Base-by-base conservation (phyloP, 2,329 filamentous ascomycete genomes). In the Cercospora nicotianae region DNA sequence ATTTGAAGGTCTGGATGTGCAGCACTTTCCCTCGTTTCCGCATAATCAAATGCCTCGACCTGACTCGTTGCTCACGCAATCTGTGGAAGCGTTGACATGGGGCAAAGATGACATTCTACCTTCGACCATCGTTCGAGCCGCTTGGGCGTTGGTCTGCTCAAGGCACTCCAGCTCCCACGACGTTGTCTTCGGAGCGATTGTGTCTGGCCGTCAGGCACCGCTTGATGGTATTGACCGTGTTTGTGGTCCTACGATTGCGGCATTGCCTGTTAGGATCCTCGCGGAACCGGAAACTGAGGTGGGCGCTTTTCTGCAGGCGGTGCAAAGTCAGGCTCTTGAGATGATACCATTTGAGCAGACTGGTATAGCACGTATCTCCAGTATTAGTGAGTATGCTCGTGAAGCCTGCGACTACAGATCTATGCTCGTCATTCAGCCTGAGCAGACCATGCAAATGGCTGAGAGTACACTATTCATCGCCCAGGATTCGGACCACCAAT, bases 321-420 rank as follows among this genome's bases (percentile, higher is more conserved):
- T 67, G 16, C 69, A 70, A 30, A 39, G 20, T 12, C 67, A 67
- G 36, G 64, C 64, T 33, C 23, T 69, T 16, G 61, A 65, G 5
- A 70, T 67, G 67, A 69, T 63, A 30, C 57, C 64, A 13, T 69
- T 63, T 28, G 69, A 69, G 53, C 68, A 70, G 16, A 65, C 55
- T 36, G 65, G 69, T 0, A 20, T 69, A 9, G 6, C 20, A 16
- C 55, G 48, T 3, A 69, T 69, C 12, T 18, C 20, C 9, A 39
- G 30, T 13, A 60, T 66, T 9, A 59, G 36, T 30, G 64, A 42
- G 9, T 33, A 64, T 12, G 53, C 65, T 23, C 48, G 57, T 31
- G 48, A 64, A 18, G 86, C 86, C 1, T 87, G 86, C 72, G 82
- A 87, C 68, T 81, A 87, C 63, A 83, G 84, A n/a, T 86, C 85